These are phyloP conservation scores for Chlorella variabilis DNA, from an alignment of 163 green algal species.

Conservation along the genomic window DNA sequence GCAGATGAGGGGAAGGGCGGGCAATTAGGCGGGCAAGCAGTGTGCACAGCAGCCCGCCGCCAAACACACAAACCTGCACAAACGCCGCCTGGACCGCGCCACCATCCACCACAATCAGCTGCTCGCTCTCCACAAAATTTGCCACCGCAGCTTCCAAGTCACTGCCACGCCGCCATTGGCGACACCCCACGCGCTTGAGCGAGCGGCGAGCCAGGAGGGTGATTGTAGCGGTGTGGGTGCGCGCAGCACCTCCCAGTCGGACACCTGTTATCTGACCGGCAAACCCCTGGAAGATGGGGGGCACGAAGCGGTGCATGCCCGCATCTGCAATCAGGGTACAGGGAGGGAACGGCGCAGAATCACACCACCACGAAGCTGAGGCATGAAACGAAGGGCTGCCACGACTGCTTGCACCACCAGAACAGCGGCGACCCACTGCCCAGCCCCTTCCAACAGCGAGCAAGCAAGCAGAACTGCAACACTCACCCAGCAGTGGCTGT, in stretches of 20 bases:
- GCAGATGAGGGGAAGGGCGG: not conserved
- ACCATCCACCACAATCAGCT: conserved; percentile 72
- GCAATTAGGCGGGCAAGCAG: not conserved
- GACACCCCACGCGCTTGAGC: conserved; percentile 67
- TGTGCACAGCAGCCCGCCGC: not conserved
- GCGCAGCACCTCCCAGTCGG: conserved; percentile 39
- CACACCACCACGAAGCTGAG: too few relatives aligned
- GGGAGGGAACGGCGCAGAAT: not conserved
- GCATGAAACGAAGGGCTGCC: not conserved
- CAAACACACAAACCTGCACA: conserved; percentile 51
- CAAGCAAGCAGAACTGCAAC: not conserved
- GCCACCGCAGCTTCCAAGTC: conserved; percentile 70
- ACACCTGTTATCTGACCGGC: conserved; percentile 70
- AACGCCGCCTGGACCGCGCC: conserved; percentile 37
- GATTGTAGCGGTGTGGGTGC: conserved; percentile 47
- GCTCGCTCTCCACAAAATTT: conserved; percentile 95
- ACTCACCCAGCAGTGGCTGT: conserved; percentile 60
- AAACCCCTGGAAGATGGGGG: conserved; percentile 73
- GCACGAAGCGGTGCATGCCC: conserved; percentile 55
- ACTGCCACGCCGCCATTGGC: conserved; percentile 86
- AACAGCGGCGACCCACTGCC: too few relatives aligned
- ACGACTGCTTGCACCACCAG: too few relatives aligned
- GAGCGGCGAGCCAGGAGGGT: conserved; percentile 82
- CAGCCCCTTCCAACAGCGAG: too few relatives aligned
- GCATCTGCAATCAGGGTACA: conserved; percentile 49